Evolutionary conservation across 306 rosid species (phyloP).

Genomic region (Abrus precatorius): DNA sequence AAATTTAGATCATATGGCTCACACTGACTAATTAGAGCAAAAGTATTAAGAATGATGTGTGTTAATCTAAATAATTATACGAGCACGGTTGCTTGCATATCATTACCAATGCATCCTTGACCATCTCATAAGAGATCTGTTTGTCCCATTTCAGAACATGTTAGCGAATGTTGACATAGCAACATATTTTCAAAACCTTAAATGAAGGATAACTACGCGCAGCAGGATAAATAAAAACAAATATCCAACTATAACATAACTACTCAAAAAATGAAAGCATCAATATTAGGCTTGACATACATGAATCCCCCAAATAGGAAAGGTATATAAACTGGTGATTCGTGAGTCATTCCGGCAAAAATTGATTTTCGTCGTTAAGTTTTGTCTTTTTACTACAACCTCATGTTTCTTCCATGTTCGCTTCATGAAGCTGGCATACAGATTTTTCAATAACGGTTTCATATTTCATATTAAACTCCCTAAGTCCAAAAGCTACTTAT

Average conservation of each 20-base stretch:
- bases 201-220: slow-evolving; percentile 1
- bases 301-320: not conserved
- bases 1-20: not conserved
- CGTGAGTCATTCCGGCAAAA: too few relatives aligned
- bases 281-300: not conserved
- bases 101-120: slow-evolving; percentile 24
- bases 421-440: not conserved
- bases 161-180: not conserved
- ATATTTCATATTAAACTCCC: not conserved
- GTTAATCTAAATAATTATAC: slow-evolving; percentile 5
- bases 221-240: too few relatives aligned
- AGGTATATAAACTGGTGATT: not conserved
- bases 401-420: not conserved
- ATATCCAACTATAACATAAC: not conserved
- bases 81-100: slow-evolving; percentile 31
- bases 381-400: not conserved
- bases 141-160: slow-evolving; percentile 24
- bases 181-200: slow-evolving; percentile 18
- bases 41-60: not conserved
- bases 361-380: not conserved
- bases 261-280: not conserved
- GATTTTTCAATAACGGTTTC: slow-evolving; percentile 4
- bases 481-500: slow-evolving; percentile 3
- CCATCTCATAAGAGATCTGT: not conserved
- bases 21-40: not conserved